Evolutionary conservation across 2,329 filamentous ascomycete species (phyloP).

Genomic region (Stagonosporopsis rhizophila): DNA sequence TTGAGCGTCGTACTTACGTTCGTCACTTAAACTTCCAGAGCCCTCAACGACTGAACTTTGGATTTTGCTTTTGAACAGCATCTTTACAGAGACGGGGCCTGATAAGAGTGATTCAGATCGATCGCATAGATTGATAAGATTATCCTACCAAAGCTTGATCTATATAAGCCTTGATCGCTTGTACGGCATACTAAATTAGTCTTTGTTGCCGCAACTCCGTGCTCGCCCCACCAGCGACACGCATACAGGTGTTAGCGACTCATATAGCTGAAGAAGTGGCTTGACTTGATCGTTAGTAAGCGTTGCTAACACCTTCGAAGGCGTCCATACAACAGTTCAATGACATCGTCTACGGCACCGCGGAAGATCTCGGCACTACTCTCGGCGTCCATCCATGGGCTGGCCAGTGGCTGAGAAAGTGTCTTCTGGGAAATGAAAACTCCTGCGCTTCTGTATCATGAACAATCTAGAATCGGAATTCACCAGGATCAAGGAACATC

Average conservation of each 20-base stretch:
- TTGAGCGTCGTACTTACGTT: neutral
- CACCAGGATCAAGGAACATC: neutral
- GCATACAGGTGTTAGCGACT: neutral
- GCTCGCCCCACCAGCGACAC: no score
- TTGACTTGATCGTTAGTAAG: neutral
- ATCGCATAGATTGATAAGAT: constrained; percentile 4
- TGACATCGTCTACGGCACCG: neutral
- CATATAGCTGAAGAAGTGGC: neutral
- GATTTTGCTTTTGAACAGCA: neutral
- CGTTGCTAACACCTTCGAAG: neutral
- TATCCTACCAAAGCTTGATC: neutral
- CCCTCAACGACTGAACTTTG: neutral
- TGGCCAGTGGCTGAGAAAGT: neutral
- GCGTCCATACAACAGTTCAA: neutral
- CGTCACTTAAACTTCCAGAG: neutral
- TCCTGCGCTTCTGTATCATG: neutral
- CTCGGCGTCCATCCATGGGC: neutral
- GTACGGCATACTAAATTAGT: neutral
- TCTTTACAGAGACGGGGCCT: neutral
- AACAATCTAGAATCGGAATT: no score
- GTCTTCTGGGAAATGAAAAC: neutral
- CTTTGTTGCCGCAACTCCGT: neutral
- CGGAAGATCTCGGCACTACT: neutral
- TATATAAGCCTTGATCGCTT: constrained; percentile 5
- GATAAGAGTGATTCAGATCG: neutral